Conservation (phyloP, 1,139 yeast species). For the Pichia sp. region DNA sequence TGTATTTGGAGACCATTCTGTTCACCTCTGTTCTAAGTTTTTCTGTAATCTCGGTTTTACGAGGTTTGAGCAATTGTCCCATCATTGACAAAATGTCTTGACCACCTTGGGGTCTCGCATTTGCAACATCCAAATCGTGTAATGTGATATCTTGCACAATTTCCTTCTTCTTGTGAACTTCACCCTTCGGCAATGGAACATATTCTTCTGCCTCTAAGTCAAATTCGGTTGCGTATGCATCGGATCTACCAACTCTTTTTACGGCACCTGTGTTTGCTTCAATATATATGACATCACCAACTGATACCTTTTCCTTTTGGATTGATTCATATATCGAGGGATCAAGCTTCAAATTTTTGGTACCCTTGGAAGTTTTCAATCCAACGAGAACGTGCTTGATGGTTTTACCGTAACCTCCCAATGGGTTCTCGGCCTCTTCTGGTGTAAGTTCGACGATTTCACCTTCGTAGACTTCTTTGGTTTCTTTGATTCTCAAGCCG, state of each 20-base stretch:
- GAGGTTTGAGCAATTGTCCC: conserved; percentile 96
- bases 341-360: conserved; percentile 85
- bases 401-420: conserved; percentile 97
- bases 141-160: conserved; percentile 95
- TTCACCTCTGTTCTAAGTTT: conserved; percentile 90
- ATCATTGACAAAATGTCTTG: conserved; percentile 97
- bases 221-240: conserved; percentile 96
- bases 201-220: conserved; percentile 98
- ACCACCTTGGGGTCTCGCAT: conserved; percentile 98
- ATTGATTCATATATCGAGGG: conserved; percentile 95
- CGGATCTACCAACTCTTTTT: conserved; percentile 95
- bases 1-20: conserved; percentile 91
- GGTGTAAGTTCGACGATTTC: conserved; percentile 96
- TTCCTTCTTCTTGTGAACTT: conserved; percentile 96
- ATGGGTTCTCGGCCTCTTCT: conserved; percentile 94
- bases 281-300: conserved; percentile 95
- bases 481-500: conserved; percentile 92
- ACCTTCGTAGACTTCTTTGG: conserved; percentile 97
- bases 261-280: conserved; percentile 98
- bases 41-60: conserved; percentile 97
- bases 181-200: conserved; percentile 98
- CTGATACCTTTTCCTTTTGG: conserved; percentile 89
- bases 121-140: conserved; percentile 94
- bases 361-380: conserved; percentile 91
- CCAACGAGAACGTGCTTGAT: conserved; percentile 93